Conservation (phyloP, 1,284 basidiomycete genomes). For the Cryptococcus neoformans region DNA sequence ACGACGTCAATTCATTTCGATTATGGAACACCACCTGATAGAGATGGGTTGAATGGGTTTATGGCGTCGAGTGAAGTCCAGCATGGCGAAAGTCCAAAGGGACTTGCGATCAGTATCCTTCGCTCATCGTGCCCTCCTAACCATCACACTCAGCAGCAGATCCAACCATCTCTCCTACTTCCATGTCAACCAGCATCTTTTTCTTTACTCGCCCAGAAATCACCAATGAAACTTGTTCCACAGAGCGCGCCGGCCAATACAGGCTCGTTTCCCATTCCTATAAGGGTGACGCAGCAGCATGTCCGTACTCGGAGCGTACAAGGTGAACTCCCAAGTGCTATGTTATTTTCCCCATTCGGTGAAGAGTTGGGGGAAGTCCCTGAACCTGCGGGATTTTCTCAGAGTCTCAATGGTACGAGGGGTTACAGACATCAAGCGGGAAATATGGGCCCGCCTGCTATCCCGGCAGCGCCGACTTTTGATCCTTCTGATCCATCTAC, state of each 20-base stretch:
- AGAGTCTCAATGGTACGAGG: not conserved
- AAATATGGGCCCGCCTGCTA: not conserved
- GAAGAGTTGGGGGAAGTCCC: conserved; percentile 3
- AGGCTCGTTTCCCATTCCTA: conserved; percentile 9
- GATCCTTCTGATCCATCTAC: conserved; percentile 12
- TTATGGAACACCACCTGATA: conserved; percentile 1
- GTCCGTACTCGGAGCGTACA: conserved; percentile 29
- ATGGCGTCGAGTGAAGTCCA: not conserved
- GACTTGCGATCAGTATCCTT: not conserved
- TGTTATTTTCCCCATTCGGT: conserved; percentile 22
- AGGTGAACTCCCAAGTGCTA: conserved; percentile 31
- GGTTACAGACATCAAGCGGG: not conserved
- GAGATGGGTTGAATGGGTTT: not conserved
- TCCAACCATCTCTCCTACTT: not conserved
- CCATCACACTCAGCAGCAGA: not conserved
- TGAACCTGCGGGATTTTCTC: not conserved
- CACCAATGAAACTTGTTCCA: conserved; percentile 1
- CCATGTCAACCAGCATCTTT: not conserved
- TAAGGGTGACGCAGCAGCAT: conserved; percentile 24
- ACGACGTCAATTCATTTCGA: not conserved
- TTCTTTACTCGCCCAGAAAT: not conserved
- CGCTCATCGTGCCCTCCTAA: not conserved
- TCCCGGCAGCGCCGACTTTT: not conserved
- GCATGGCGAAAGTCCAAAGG: not conserved
- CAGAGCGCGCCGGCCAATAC: conserved; percentile 19